Percentiles rank a stretch among this genome's conserved stretches.
phyloP scores from a whole-genome alignment of 2,329 filamentous ascomycete genomes.

The Penicillium glabrum region DNA sequence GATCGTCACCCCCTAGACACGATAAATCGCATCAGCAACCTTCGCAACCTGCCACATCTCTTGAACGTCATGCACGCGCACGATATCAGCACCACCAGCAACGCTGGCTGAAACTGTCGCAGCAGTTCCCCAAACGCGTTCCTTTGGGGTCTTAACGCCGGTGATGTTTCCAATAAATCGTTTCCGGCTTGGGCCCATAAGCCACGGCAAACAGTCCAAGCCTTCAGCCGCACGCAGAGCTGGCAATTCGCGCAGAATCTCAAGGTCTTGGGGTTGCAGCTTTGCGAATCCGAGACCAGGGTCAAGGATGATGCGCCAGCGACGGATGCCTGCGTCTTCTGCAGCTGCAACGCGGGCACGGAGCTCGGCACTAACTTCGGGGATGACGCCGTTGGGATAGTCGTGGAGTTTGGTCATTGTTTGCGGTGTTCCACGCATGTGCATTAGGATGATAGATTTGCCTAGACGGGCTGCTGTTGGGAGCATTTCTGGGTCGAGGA shows the following conservation, averaged over 20 bases:
- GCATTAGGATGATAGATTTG: conserved; percentile 82
- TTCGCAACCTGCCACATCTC: conserved; percentile 83
- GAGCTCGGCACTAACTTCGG: conserved; percentile 67
- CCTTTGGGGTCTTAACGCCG: conserved; percentile 66
- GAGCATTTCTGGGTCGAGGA: conserved; percentile 79
- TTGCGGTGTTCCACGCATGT: conserved; percentile 84
- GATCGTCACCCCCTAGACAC: conserved; percentile 33
- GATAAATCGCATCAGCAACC: conserved; percentile 93
- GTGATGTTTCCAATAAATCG: conserved; percentile 83
- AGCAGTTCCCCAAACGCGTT: conserved; percentile 82
- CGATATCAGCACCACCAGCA: conserved; percentile 83
- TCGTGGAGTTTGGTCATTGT: conserved; percentile 72
- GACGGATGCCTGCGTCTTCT: conserved; percentile 75
- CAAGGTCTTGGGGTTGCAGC: conserved; percentile 74
- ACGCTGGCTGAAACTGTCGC: conserved; percentile 84
- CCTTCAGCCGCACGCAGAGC: conserved; percentile 54
- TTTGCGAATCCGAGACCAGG: conserved; percentile 96
- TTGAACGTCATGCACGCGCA: conserved; percentile 84
- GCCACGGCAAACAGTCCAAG: conserved; percentile 72
- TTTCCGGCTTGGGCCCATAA: conserved; percentile 87
- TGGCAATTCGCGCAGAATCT: conserved; percentile 68
- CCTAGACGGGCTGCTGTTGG: conserved; percentile 73
- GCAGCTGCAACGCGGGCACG: conserved; percentile 69
- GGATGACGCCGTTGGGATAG: conserved; percentile 69
- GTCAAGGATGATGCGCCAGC: conserved; percentile 94